Conservation (phyloP, 2,329 filamentous ascomycete species). For the Pseudogymnoascus destructans region DNA sequence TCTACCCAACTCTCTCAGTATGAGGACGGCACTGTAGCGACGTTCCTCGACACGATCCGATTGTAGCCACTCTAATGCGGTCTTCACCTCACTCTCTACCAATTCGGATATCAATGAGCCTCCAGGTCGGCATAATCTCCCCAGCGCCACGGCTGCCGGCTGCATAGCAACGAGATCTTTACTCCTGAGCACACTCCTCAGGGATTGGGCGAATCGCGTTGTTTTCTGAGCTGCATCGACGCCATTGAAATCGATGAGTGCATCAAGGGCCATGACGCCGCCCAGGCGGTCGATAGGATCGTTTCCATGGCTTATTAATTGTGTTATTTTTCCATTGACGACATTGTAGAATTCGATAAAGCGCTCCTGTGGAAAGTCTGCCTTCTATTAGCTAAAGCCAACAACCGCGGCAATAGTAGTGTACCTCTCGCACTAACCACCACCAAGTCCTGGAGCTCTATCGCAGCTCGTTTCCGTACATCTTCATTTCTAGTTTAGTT, state of each 20-base stretch:
- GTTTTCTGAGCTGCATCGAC: constrained; percentile 90
- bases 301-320: constrained; percentile 70
- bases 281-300: constrained; percentile 82
- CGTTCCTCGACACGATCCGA: constrained; percentile 88
- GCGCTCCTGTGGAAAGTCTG: constrained; percentile 67
- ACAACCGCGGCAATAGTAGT: background rate
- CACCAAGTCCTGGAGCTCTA: constrained; percentile 25
- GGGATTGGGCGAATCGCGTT: constrained; percentile 81
- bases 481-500: constrained; percentile 23
- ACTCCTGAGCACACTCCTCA: constrained; percentile 76
- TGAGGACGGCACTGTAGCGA: constrained; percentile 82
- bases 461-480: constrained; percentile 24
- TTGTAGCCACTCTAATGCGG: constrained; percentile 91
- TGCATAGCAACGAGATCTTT: constrained; percentile 88
- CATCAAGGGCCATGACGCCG: constrained; percentile 82
- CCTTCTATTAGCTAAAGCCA: background rate
- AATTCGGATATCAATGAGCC: constrained; percentile 89
- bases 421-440: constrained; percentile 25
- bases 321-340: constrained; percentile 51
- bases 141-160: constrained; percentile 75
- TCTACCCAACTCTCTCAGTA: constrained; percentile 78
- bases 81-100: constrained; percentile 93
- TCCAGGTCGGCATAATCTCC: constrained; percentile 80
- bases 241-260: constrained; percentile 89
- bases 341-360: constrained; percentile 60